A percentile compares a stretch with the other conserved stretches of the same genome.
phyloP scores from a whole-genome alignment of 257 asterid species.

The Forsythia suspensa region DNA sequence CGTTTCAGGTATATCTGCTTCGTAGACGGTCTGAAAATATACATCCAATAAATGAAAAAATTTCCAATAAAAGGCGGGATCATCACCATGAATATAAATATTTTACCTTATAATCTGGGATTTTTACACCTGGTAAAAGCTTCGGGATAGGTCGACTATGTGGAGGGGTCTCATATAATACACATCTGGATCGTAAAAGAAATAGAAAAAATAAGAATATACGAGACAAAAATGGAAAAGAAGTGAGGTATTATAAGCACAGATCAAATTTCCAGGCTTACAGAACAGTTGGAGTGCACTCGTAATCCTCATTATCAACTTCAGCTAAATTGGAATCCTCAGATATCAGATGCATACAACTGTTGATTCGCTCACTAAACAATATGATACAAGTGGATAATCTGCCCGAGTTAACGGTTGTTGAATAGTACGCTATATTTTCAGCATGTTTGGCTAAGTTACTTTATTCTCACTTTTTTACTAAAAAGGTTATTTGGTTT shows the following conservation, averaged over 20 bases:
- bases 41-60: too few relatives aligned
- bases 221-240: not conserved
- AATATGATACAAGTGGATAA: not conserved
- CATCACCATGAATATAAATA: too few relatives aligned
- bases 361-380: constrained; percentile 27
- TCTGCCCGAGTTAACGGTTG: not conserved
- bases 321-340: constrained; percentile 9
- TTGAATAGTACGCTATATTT: not conserved
- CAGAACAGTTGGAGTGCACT: constrained; percentile 10
- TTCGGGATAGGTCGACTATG: constrained; percentile 20
- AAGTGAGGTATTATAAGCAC: not conserved
- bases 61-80: too few relatives aligned
- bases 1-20: constrained; percentile 21
- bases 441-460: not conserved
- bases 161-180: constrained; percentile 27
- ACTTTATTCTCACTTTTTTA: not conserved
- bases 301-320: not conserved
- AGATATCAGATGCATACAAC: constrained; percentile 20
- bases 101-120: constrained; percentile 33
- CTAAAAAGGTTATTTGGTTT: not conserved
- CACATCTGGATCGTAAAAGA: constrained; percentile 21
- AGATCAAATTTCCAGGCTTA: constrained; percentile 22
- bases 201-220: not conserved
- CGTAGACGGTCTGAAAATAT: constrained; percentile 20
- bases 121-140: constrained; percentile 26